Evolutionary conservation across 179 eudicot species (phyloP), one percentile per base, ranked within the genome.

Genomic region (Patellifolia procumbens): DNA sequence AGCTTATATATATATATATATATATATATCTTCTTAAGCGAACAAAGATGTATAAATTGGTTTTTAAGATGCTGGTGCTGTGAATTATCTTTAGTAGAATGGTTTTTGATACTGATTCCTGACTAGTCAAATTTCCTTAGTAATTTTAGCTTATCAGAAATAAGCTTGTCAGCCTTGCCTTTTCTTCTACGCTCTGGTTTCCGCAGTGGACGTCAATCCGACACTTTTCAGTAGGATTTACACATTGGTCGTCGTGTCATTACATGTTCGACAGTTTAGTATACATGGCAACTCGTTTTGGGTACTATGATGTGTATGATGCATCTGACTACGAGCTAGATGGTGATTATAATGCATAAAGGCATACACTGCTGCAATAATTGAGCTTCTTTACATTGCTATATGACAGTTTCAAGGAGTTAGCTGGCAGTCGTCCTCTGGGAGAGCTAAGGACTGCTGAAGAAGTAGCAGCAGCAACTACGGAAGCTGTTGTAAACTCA

Each of bases 371-470:
- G 22, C 43, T 68, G 48, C 43, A n/a, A 12, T 65, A 39, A 35
- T 62, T 37, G 35, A 60, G 68, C 5, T 61, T 52, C 20, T 45
- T 11, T 69, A 46, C 74, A 48, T 70, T 63, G 28, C 46, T 62
- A 48, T 72, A 1, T 74, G 72, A 28, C 87, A 96, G 99, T 84
- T 94, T 96, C 74, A 94, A 92, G 86, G 97, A 96, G 74, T 83
- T 96, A 78, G 99, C 91, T 77, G 94, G 86, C 70, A 92, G 91
- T 77, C 85, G 97, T 59, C 99, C 96, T 71, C 77, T 96, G 79
- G 83, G 91, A 15, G 97, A 96, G 77, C 85, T 96, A 70, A 87
- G 87, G 72, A 88, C 88, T 37, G 66, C 96, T 75, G 99, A 91
- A 86, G 86, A 70, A 53, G 77, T 66, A 29, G 77, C 65, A 49